Evolutionary conservation across 2,329 filamentous ascomycete species (phyloP).

Genomic region (Microsporum ferrugineum): DNA sequence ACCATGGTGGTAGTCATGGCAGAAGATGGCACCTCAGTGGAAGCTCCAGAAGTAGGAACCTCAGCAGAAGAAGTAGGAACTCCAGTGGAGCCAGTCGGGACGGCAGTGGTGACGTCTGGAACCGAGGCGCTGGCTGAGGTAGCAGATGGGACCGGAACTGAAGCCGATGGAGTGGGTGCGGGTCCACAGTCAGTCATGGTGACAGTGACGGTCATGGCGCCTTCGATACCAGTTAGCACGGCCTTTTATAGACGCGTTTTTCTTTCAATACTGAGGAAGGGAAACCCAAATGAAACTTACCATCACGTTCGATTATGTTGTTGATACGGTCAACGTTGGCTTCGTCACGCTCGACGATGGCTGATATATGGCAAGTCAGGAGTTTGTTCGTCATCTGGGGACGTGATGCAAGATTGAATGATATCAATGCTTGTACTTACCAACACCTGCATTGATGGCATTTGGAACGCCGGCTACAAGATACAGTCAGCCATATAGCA

Average conservation of each 20-base stretch:
- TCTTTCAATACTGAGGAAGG: neutral
- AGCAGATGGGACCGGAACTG: neutral
- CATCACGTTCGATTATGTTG: conserved; percentile 5
- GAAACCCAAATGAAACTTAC: conserved; percentile 6
- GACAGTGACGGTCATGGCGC: conserved; percentile 15
- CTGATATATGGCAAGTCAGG: neutral
- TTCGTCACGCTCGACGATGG: neutral
- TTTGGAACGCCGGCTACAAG: neutral
- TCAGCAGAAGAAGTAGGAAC: neutral
- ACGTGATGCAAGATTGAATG: neutral
- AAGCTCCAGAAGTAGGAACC: neutral
- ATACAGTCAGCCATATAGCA: neutral
- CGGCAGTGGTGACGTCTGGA: neutral
- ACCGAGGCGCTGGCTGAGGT: neutral
- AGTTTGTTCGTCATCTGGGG: neutral
- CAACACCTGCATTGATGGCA: neutral
- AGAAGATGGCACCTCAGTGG: neutral
- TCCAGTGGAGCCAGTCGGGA: neutral
- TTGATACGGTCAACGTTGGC: neutral
- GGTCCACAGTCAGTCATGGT: conserved; percentile 16
- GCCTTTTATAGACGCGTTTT: neutral
- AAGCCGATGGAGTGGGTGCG: neutral
- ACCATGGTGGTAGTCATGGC: neutral
- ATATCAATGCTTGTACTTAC: neutral
- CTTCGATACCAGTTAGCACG: conserved; percentile 7